Conservation (phyloP, 495 filamentous ascomycete species). For the Corynascus novoguineensis region DNA sequence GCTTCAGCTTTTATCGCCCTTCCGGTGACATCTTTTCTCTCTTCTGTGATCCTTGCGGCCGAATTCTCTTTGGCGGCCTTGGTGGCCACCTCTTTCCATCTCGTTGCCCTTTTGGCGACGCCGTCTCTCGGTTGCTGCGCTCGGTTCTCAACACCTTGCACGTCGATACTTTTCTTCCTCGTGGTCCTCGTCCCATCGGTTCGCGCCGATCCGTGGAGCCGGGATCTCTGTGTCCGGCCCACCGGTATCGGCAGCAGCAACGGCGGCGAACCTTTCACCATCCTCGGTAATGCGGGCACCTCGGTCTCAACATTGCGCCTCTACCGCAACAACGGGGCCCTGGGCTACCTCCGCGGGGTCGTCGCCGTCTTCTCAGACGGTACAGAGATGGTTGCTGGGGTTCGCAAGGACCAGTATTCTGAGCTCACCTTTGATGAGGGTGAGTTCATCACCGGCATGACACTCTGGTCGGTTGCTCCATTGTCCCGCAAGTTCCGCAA, state of each 20-base stretch:
- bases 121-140: not conserved
- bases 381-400: not conserved
- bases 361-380: constrained; percentile 4
- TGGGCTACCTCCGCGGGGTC: not conserved
- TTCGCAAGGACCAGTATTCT: not conserved
- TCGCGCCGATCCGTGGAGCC: not conserved
- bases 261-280: not conserved
- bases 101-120: not conserved
- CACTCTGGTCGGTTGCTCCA: not conserved
- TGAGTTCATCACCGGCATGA: not conserved
- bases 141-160: not conserved
- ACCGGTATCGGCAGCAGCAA: not conserved
- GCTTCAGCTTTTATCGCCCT: not conserved
- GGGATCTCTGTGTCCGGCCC: not conserved
- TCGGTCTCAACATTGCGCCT: not conserved
- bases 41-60: not conserved
- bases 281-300: not conserved
- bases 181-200: not conserved
- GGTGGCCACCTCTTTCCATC: not conserved
- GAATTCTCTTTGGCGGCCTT: not conserved
- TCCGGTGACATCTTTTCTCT: not conserved
- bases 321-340: constrained; percentile 2
- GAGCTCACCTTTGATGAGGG: not conserved
- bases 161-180: not conserved
- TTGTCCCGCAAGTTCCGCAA: not conserved